These are phyloP conservation scores for Pseudogymnoascus sp. DNA, from an alignment of 2,329 filamentous ascomycete genomes.

Conservation along the genomic window DNA sequence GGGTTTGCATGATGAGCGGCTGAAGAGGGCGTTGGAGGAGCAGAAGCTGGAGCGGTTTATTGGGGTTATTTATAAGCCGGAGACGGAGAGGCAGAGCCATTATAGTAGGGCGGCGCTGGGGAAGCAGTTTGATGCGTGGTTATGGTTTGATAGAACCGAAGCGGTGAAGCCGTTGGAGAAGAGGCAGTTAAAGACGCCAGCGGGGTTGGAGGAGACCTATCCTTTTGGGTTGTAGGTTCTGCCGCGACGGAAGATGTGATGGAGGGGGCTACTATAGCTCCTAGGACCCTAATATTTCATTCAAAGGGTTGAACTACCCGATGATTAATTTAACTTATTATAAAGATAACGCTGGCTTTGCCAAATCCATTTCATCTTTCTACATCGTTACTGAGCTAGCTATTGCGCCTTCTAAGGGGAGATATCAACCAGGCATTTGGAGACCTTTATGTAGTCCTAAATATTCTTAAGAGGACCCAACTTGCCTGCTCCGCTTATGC, in stretches of 20 bases:
- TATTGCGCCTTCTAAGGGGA: slow-evolving; percentile 31
- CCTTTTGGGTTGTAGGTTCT: slow-evolving; percentile 6
- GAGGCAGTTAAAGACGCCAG: slow-evolving; percentile 9
- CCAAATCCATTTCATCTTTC: background rate
- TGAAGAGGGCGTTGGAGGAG: slow-evolving; percentile 34
- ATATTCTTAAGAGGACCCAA: slow-evolving; percentile 16
- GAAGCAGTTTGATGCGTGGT: slow-evolving; percentile 12
- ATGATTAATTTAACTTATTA: no score
- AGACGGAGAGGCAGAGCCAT: slow-evolving; percentile 12
- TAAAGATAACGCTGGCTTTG: no score
- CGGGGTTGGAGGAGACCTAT: slow-evolving; percentile 12
- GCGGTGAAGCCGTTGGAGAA: slow-evolving; percentile 2
- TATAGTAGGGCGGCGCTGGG: slow-evolving; percentile 4
- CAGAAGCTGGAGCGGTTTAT: slow-evolving; percentile 46
- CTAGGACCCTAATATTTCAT: no score
- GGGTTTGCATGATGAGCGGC: slow-evolving; percentile 28
- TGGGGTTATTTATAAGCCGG: slow-evolving; percentile 43
- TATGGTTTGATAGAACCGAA: slow-evolving; percentile 6
- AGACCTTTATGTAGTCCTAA: background rate
- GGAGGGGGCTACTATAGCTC: background rate
- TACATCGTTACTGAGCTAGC: background rate
- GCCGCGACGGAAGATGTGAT: background rate
- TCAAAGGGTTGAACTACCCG: no score
- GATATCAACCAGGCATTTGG: slow-evolving; percentile 25
- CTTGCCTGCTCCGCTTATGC: slow-evolving; percentile 23